Percentiles rank a stretch among this genome's conserved stretches.
These are phyloP conservation scores for Priceomyces fermenticarens DNA, from an alignment of 805 yeast species.

Conservation along the genomic window DNA sequence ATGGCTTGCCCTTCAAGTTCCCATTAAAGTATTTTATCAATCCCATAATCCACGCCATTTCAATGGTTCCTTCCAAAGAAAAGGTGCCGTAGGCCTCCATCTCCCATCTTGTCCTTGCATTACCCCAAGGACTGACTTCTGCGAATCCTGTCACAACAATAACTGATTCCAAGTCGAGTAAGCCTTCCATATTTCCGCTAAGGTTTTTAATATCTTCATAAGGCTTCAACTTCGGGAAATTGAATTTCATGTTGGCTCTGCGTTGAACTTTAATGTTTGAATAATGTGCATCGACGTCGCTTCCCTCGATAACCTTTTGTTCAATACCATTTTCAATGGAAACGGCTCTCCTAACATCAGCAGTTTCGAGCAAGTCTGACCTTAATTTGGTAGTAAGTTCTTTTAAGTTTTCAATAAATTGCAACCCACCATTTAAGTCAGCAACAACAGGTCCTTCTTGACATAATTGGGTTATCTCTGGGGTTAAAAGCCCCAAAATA, in stretches of 20 bases:
- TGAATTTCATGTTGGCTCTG: slow-evolving; percentile 90
- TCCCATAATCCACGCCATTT: slow-evolving; percentile 99
- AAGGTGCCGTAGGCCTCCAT: slow-evolving; percentile 96
- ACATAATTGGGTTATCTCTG: slow-evolving; percentile 78
- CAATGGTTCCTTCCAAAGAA: slow-evolving; percentile 88
- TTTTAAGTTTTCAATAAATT: slow-evolving; percentile 86
- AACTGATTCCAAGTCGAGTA: slow-evolving; percentile 87
- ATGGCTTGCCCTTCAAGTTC: slow-evolving; percentile 81
- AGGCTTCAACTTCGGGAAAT: slow-evolving; percentile 84
- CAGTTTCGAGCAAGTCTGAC: slow-evolving; percentile 68
- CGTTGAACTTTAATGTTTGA: slow-evolving; percentile 78
- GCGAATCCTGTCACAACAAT: slow-evolving; percentile 97
- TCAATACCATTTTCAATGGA: slow-evolving; percentile 91
- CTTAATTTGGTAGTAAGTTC: slow-evolving; percentile 81
- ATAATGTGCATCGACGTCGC: slow-evolving; percentile 81
- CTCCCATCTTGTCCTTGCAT: slow-evolving; percentile 98
- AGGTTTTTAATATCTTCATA: slow-evolving; percentile 67
- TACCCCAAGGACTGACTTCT: slow-evolving; percentile 99
- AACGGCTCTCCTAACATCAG: slow-evolving; percentile 94
- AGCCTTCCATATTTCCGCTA: slow-evolving; percentile 78
- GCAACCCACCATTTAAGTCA: slow-evolving; percentile 98
- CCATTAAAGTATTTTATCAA: slow-evolving; percentile 94
- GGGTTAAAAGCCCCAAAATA: slow-evolving; percentile 88
- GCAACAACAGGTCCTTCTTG: slow-evolving; percentile 96
- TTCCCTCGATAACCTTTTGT: slow-evolving; percentile 81